Evolutionary conservation across 495 filamentous ascomycete genomes (phyloP).

Genomic region (Daldinia loculata): DNA sequence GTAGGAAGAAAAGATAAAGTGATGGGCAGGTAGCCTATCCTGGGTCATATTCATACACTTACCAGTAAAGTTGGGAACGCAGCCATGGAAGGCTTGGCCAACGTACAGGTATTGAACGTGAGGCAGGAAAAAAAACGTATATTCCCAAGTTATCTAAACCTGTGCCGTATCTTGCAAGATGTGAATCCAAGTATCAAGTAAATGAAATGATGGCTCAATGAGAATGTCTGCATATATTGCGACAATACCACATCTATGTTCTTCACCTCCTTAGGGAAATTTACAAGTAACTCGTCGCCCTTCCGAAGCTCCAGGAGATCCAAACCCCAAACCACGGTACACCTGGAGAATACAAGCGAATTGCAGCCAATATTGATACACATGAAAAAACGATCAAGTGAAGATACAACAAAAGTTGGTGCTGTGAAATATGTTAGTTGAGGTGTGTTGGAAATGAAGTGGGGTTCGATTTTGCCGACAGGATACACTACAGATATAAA

Average conservation of each 20-base stretch:
- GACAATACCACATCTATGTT: too few relatives aligned
- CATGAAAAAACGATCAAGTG: background rate
- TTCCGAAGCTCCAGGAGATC: background rate
- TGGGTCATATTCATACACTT: constrained; percentile 10
- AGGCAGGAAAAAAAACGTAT: constrained; percentile 23
- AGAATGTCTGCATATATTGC: background rate
- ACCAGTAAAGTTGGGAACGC: constrained; percentile 11
- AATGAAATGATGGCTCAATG: background rate
- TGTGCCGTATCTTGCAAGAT: background rate
- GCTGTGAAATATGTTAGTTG: background rate
- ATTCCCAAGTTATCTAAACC: constrained; percentile 5
- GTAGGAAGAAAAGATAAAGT: constrained; percentile 11
- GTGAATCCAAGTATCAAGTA: background rate
- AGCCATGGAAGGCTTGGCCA: constrained; percentile 13
- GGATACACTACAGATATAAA: background rate
- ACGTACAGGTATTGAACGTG: constrained; percentile 26
- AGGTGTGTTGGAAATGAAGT: background rate
- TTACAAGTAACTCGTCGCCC: background rate
- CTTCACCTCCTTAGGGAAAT: background rate
- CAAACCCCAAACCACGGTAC: background rate
- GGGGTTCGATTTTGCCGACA: background rate
- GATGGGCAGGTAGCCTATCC: constrained; percentile 5
- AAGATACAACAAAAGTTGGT: background rate
- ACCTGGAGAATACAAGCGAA: background rate
- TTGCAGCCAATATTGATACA: background rate